Base-by-base conservation (phyloP, 2,329 filamentous ascomycete genomes). In the Salinomyces thailandicus region DNA sequence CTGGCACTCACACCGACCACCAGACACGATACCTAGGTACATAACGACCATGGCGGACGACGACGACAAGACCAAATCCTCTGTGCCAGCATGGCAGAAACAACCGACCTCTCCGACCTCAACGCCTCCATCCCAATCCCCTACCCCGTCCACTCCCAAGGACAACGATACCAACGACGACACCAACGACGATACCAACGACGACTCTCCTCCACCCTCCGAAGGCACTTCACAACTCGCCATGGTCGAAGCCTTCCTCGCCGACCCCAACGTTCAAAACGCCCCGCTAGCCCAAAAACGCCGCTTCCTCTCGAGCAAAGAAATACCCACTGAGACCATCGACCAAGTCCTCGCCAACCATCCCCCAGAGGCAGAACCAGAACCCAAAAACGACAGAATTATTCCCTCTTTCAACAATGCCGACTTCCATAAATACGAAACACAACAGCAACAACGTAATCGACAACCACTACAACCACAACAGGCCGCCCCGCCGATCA, bases 321-420 rank as follows among this genome's bases (percentile, higher is more conserved):
- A 84, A 3, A 64, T 94, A 5, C 63, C 62, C 3, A 63, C 72
- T 4, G 67, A 71, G 19, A 77, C 89, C 43, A 84, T 93, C 42
- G 66, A 83, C 47, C 64, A 66, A 33, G 65, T 93, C 5, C 62
- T 94, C 26, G n/a, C 9, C 9, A 65, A 79, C 58, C 75, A 80
- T 20, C 68, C 80, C 0, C 68, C 70, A 30, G 79, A 84, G 38
- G 79, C 77, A 60, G 93, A 93, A 63, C 66, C 73, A 14, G 72
- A 73, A 5, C 94, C 94, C 48, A 64, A 95, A 1, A 71, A 78
- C 52, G 74, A 74, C 33, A 95, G 95, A 58, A 84, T 84, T 3
- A 64, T 94, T 5, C 63, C 62, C 3, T 63, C 72, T 4, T 67
- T 71, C 18, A 77, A 89, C 43, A 84, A 93, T 42, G 66, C 83